Base-by-base conservation (phyloP, 75 land plant species). In the Picea glauca region DNA sequence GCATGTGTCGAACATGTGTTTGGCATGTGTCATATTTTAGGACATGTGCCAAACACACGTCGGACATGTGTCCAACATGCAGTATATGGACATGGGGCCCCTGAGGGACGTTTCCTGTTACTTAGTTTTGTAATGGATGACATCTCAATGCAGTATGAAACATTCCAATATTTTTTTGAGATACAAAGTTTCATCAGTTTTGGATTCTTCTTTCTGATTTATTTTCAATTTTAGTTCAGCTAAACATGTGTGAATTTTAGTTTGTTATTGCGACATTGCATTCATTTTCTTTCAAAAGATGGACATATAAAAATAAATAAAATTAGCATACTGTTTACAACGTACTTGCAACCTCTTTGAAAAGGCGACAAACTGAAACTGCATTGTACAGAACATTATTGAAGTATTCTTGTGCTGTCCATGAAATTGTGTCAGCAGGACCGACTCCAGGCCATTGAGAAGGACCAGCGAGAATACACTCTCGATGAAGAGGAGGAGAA, bases 401-500 rank as follows among this genome's bases (percentile, higher is more conserved):
- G 21, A 70, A 43, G 1, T 70, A n/a, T 15, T 70, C 13, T 13
- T 43, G 23, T 70, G 74, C 26, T 70, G 74, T 14, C 23, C 23
- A 70, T 20, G 18, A 70, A 70, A 70, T n/a, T 70, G 54, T 40
- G 74, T 70, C 12, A 20, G 57, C 86, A 94, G 97, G 98, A 93
- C 62, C 87, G 88, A 21, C 80, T 94, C 59, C 86, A 85, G 58
- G 89, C 83, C 32, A 94, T 96, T 76, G 89, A 91, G 75, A 86
- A 64, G 77, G 98, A 96, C 79, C 87, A 86, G 63, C 83, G 90
- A 14, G 90, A 89, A 21, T 96, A 96, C 72, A 94, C 98, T 35
- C 80, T 94, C 63, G 99, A 94, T 66, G 97, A 96, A 30, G 93
- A 92, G 14, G 99, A 96, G 72, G 74, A 78, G 76, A 83, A 84